A percentile compares a stretch with the other conserved stretches of the same genome.
Conservation (phyloP, 2,329 filamentous ascomycete species). For the Colletotrichum camelliae region DNA sequence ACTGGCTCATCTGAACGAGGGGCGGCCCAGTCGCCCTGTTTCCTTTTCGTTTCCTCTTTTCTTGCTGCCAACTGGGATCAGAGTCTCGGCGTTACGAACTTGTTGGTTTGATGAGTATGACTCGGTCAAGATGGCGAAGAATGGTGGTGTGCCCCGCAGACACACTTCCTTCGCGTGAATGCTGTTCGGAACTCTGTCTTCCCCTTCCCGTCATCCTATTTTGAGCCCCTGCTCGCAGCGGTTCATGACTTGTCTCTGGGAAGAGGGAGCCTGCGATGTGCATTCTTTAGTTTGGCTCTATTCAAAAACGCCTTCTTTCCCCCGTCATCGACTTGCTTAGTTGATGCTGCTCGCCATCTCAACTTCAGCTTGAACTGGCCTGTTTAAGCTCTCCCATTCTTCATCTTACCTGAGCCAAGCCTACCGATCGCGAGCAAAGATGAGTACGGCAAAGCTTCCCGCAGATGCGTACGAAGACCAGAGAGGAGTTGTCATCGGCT, state of each 20-base stretch:
- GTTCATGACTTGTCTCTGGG: not conserved
- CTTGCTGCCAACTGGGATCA: not conserved
- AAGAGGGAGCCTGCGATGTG: not conserved
- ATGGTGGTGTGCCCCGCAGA: not conserved
- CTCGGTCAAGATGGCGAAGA: not conserved
- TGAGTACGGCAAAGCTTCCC: not conserved
- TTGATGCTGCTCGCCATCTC: not conserved
- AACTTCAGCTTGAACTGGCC: not conserved
- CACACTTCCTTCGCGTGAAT: not conserved
- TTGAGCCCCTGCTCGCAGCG: not conserved
- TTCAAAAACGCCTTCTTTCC: not conserved
- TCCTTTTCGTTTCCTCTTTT: not conserved
- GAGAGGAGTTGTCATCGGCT: slow-evolving; percentile 18
- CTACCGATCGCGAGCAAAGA: not conserved
- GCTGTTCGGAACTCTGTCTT: not conserved
- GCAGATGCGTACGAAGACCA: slow-evolving; percentile 7
- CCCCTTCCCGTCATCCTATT: not conserved
- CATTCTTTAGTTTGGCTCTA: not conserved
- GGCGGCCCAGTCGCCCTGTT: not conserved
- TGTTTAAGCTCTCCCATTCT: not conserved
- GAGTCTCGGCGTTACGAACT: not conserved
- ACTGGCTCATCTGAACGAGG: not conserved
- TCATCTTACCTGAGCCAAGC: not conserved
- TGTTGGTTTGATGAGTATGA: not conserved
- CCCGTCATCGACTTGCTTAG: not conserved